A percentile compares a stretch with the other conserved stretches of the same genome.
phyloP scores from a whole-genome alignment of 495 filamentous ascomycete genomes.

The Bombardia bombarda region DNA sequence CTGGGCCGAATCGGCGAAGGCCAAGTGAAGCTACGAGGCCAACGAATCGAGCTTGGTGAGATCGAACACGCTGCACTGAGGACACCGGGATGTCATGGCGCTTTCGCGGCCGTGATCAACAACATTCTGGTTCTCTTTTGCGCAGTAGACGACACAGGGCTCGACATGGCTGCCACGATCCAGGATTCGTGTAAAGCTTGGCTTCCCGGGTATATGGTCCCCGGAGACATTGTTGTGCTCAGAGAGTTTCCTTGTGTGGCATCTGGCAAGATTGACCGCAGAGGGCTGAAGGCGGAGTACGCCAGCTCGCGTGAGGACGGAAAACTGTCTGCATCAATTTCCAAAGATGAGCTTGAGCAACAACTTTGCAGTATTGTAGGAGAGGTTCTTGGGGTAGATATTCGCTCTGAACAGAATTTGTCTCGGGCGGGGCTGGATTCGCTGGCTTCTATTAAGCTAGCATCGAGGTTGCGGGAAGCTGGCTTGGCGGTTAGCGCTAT shows the following conservation, averaged over 20 bases:
- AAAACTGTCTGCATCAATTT: conserved; percentile 1
- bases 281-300: conserved; percentile 52
- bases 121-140: conserved; percentile 62
- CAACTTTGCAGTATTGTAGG: conserved; percentile 40
- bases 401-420: conserved; percentile 37
- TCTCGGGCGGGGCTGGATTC: conserved; percentile 61
- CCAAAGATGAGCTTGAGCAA: conserved; percentile 31
- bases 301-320: conserved; percentile 9
- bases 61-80: conserved; percentile 62
- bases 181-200: conserved; percentile 54
- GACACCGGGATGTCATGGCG: conserved; percentile 42
- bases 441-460: conserved; percentile 58
- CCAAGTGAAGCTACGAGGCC: conserved; percentile 77
- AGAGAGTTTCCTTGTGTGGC: conserved; percentile 57
- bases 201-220: conserved; percentile 74
- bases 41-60: conserved; percentile 77
- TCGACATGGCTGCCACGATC: conserved; percentile 32
- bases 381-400: conserved; percentile 35
- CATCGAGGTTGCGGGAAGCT: conserved; percentile 45
- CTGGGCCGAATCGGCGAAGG: conserved; percentile 70
- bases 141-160: conserved; percentile 29
- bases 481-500: conserved; percentile 46
- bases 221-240: conserved; percentile 56
- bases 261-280: conserved; percentile 74
- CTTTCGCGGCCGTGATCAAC: conserved; percentile 51